Conservation (phyloP, 129 eudicot species). For the Helianthus annuus region DNA sequence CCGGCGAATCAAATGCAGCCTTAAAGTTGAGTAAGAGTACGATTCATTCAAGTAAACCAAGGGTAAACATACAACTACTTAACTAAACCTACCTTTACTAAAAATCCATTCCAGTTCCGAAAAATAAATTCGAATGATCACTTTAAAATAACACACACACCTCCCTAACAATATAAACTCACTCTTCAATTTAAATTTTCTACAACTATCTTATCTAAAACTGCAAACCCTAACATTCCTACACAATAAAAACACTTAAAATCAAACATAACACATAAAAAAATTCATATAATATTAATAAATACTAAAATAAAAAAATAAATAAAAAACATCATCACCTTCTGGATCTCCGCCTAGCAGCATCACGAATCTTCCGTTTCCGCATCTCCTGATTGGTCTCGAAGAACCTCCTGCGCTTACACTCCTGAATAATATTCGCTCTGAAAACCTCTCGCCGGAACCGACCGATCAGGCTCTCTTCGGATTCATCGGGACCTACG, state of each 20-base stretch:
- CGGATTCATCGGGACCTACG: slow-evolving; percentile 45
- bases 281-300: background rate
- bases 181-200: background rate
- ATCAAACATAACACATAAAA: background rate
- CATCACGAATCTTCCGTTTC: slow-evolving; percentile 64
- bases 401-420: slow-evolving; percentile 49
- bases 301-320: background rate
- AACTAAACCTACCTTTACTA: background rate
- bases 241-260: slow-evolving; percentile 3
- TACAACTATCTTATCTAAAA: background rate
- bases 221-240: background rate
- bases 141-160: background rate
- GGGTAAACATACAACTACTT: no score
- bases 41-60: no score
- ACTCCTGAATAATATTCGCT: slow-evolving; percentile 53
- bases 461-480: slow-evolving; percentile 46
- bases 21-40: no score
- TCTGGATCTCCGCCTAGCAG: slow-evolving; percentile 54
- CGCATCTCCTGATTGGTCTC: slow-evolving; percentile 60
- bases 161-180: background rate
- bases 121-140: background rate
- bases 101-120: background rate
- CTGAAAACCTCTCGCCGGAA: slow-evolving; percentile 53
- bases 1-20: no score
- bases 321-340: slow-evolving; percentile 33